Evolutionary conservation across 1,284 basidiomycete genomes (phyloP).

Genomic region (Boletellus sp.): DNA sequence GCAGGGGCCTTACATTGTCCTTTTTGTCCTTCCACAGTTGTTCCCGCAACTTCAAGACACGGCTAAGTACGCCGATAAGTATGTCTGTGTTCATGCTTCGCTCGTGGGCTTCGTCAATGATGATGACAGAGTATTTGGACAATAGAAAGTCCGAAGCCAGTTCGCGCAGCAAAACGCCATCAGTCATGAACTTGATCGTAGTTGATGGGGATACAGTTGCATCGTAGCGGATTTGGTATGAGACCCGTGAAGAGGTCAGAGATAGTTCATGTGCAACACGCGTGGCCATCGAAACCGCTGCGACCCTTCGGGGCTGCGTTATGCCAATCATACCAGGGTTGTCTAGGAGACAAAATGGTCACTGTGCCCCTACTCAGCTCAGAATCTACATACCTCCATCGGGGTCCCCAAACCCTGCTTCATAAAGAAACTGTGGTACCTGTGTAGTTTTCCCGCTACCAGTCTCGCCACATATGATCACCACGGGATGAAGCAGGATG

Average conservation of each 20-base stretch:
- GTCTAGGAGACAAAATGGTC: constrained; percentile 44
- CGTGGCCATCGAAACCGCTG: constrained; percentile 92
- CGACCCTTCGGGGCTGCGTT: constrained; percentile 96
- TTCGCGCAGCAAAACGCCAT: constrained; percentile 94
- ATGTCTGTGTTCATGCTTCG: constrained; percentile 98
- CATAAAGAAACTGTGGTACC: constrained; percentile 94
- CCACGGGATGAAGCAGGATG: constrained; percentile 83
- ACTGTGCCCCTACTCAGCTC: not conserved
- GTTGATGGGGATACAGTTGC: constrained; percentile 88
- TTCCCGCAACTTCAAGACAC: constrained; percentile 86
- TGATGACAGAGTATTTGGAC: constrained; percentile 88
- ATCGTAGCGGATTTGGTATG: constrained; percentile 97
- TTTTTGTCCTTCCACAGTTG: constrained; percentile 81
- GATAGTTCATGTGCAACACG: constrained; percentile 90
- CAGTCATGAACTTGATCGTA: constrained; percentile 99
- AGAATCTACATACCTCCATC: constrained; percentile 61
- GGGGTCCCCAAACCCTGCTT: constrained; percentile 90
- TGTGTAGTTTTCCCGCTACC: constrained; percentile 99
- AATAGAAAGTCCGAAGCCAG: constrained; percentile 89
- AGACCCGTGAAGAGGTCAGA: constrained; percentile 76
- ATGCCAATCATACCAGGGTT: constrained; percentile 98
- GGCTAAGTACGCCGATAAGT: constrained; percentile 90
- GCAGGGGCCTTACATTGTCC: constrained; percentile 60
- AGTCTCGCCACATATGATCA: constrained; percentile 95
- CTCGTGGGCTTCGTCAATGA: constrained; percentile 98